Evolutionary conservation across 768 basidiomycete genomes (phyloP).

Genomic region (Rubroboletus satanas): DNA sequence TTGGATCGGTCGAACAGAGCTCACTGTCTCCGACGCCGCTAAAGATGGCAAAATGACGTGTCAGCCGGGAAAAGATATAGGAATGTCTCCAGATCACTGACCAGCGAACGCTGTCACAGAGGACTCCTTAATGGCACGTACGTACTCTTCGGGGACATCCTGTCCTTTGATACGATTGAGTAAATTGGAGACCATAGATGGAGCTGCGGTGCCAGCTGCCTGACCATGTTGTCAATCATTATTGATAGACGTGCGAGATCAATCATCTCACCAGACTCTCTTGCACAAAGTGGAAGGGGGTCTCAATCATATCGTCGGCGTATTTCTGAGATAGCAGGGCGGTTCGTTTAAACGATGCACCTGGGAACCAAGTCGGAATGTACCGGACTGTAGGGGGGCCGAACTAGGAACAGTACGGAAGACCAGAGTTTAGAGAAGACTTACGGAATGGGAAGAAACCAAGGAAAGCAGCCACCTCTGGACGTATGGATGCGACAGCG

Average conservation of each 20-base stretch:
- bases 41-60: background rate
- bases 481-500: conserved; percentile 19
- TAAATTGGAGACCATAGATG: conserved; percentile 28
- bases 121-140: conserved; percentile 26
- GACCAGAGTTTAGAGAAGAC: background rate
- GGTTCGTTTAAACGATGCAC: conserved; percentile 32
- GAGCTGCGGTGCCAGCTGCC: conserved; percentile 22
- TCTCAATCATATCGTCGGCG: conserved; percentile 22
- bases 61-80: background rate
- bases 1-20: background rate
- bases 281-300: conserved; percentile 33
- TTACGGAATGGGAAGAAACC: conserved; percentile 37
- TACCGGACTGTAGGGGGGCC: conserved; percentile 26
- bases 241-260: background rate
- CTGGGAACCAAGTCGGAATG: conserved; percentile 40
- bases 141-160: conserved; percentile 2
- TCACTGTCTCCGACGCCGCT: conserved; percentile 32
- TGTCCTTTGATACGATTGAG: conserved; percentile 13
- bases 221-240: conserved; percentile 1
- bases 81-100: conserved; percentile 1
- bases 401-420: background rate
- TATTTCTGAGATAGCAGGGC: conserved; percentile 24
- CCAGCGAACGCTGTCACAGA: conserved; percentile 31
- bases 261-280: conserved; percentile 27
- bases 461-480: conserved; percentile 33